These are phyloP conservation scores for Ophiocordyceps camponoti-saundersi DNA, from an alignment of 2,329 filamentous ascomycete genomes.

Conservation along the genomic window DNA sequence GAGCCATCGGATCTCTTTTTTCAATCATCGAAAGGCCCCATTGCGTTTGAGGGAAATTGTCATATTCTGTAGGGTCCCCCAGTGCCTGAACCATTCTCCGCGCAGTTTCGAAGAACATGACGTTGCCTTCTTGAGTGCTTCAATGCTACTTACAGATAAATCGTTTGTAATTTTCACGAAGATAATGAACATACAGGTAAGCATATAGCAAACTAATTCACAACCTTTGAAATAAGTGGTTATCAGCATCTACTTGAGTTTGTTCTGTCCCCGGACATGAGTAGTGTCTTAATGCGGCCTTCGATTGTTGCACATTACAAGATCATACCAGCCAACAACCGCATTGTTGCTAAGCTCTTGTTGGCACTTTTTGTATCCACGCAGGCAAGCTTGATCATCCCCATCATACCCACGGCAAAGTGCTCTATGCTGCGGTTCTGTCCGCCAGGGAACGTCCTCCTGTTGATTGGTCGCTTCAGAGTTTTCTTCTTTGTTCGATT, in stretches of 20 bases:
- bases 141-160: no score
- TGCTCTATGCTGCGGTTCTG: background rate
- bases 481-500: background rate
- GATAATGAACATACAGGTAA: no score
- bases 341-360: background rate
- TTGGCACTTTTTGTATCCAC: background rate
- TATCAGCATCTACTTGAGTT: background rate
- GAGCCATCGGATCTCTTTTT: no score
- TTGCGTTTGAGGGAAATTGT: no score
- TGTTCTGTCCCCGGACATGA: background rate
- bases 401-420: background rate
- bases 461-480: background rate
- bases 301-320: background rate
- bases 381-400: background rate
- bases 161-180: no score
- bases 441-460: background rate
- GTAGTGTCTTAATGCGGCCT: background rate
- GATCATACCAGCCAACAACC: background rate
- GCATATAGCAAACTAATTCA: no score
- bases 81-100: no score
- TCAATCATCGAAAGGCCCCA: no score
- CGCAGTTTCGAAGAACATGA: no score
- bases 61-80: no score
- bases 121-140: no score
- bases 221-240: background rate